Conservation (phyloP, 2,329 filamentous ascomycete genomes). For the Botrytis squamosa region DNA sequence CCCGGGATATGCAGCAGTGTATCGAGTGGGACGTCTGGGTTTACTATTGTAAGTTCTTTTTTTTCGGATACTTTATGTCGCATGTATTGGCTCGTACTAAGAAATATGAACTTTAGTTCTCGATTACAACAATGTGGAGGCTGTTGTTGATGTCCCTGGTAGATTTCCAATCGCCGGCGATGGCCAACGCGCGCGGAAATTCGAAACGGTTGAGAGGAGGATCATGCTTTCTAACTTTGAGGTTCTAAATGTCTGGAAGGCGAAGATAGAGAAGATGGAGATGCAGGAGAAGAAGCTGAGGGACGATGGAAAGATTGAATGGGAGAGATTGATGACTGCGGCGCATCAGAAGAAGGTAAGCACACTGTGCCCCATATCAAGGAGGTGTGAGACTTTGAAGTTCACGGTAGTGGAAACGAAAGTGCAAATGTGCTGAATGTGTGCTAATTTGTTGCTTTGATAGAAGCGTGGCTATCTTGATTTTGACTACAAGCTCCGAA, state of each 20-base stretch:
- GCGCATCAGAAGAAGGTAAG: background rate
- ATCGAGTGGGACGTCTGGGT: background rate
- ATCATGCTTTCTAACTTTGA: background rate
- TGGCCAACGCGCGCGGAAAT: background rate
- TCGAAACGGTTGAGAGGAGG: background rate
- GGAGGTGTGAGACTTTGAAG: background rate
- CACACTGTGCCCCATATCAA: background rate
- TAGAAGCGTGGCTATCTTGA: background rate
- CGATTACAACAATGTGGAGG: background rate
- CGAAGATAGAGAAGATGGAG: background rate
- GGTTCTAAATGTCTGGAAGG: background rate
- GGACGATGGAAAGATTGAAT: accelerated
- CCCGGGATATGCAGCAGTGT: background rate
- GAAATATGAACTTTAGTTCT: background rate
- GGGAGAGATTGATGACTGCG: accelerated
- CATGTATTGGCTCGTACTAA: background rate
- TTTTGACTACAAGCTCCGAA: background rate
- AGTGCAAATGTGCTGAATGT: background rate
- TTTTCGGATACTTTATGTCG: too few species aligned
- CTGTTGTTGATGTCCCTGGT: background rate
- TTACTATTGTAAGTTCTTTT: background rate
- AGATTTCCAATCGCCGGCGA: background rate
- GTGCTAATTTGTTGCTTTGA: background rate
- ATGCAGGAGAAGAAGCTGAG: background rate
- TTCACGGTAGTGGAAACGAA: background rate